A percentile compares a stretch with the other conserved stretches of the same genome.
phyloP scores from a whole-genome alignment of 805 yeast genomes.

The Yamadazyma sp. region DNA sequence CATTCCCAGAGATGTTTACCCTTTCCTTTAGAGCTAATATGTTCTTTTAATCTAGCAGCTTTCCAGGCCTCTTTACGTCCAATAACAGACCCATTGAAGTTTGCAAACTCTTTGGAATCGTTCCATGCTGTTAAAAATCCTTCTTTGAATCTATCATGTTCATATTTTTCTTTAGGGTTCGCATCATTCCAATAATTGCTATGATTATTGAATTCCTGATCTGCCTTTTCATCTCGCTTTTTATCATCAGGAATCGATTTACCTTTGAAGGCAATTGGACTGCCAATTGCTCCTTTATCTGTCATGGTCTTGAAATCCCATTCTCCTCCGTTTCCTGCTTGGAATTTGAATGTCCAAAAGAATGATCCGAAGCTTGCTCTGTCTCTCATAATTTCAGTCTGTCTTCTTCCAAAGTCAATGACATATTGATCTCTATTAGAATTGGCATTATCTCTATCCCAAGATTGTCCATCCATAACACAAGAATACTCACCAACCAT shows the following conservation, averaged over 20 bases:
- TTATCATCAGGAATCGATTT: conserved; percentile 37
- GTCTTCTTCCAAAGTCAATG: conserved; percentile 56
- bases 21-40: conserved; percentile 52
- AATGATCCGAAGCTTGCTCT: conserved; percentile 69
- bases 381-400: conserved; percentile 44
- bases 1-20: conserved; percentile 77
- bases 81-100: conserved; percentile 62
- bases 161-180: conserved; percentile 59
- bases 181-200: conserved; percentile 63
- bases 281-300: conserved; percentile 49
- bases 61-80: conserved; percentile 78
- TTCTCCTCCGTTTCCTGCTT: conserved; percentile 90
- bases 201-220: conserved; percentile 46
- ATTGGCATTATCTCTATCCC: conserved; percentile 53
- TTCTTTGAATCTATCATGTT: conserved; percentile 76
- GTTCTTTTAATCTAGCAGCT: conserved; percentile 58
- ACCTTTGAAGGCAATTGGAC: conserved; percentile 20
- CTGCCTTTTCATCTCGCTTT: conserved; percentile 38
- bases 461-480: conserved; percentile 72
- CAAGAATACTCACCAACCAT: conserved; percentile 90
- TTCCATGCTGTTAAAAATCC: conserved; percentile 76
- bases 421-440: conserved; percentile 53
- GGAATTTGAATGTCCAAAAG: conserved; percentile 90
- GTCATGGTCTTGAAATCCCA: conserved; percentile 89
- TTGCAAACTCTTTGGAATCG: conserved; percentile 68